Percentiles rank a stretch among this genome's conserved stretches.
phyloP scores from a whole-genome alignment of 352 stramenopile genomes.

The Phytophthora kernoviae region DNA sequence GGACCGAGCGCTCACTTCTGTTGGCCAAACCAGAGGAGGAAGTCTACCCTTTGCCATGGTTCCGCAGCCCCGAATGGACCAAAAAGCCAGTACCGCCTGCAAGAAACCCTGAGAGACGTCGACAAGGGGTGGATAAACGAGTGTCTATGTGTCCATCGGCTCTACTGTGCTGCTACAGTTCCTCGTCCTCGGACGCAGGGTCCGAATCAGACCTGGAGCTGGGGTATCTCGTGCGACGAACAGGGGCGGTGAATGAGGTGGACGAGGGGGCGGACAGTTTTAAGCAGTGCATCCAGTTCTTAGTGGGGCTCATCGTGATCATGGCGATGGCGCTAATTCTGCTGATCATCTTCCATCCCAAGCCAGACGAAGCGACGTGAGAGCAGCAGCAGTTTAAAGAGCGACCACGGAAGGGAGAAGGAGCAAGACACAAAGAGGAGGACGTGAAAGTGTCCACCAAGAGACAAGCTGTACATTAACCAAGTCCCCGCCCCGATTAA shows the following conservation, averaged over 20 bases:
- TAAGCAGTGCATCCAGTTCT: conserved; percentile 74
- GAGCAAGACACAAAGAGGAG: not conserved
- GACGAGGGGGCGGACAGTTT: conserved; percentile 57
- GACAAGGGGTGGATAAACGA: conserved; percentile 1
- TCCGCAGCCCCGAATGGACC: conserved; percentile 69
- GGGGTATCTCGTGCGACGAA: conserved; percentile 34
- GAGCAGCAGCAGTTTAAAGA: not conserved
- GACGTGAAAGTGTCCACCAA: conserved; percentile 13
- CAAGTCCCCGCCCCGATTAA: not conserved
- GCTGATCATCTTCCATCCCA: conserved; percentile 71
- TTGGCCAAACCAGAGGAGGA: conserved; percentile 63
- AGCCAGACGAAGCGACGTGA: conserved; percentile 27
- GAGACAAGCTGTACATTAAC: conserved; percentile 32
- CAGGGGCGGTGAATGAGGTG: conserved; percentile 14
- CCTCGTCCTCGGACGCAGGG: conserved; percentile 19
- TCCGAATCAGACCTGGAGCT: conserved; percentile 60
- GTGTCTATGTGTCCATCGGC: not conserved
- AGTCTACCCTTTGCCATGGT: conserved; percentile 79
- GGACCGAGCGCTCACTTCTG: conserved; percentile 48
- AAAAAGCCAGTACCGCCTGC: conserved; percentile 21
- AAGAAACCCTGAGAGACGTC: conserved; percentile 9
- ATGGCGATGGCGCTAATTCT: conserved; percentile 68
- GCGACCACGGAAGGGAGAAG: not conserved
- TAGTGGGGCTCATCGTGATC: conserved; percentile 72
- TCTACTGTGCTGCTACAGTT: conserved; percentile 30